phyloP scores from a whole-genome alignment of 164 flowering plant genomes.

The Liriodendron chinense region DNA sequence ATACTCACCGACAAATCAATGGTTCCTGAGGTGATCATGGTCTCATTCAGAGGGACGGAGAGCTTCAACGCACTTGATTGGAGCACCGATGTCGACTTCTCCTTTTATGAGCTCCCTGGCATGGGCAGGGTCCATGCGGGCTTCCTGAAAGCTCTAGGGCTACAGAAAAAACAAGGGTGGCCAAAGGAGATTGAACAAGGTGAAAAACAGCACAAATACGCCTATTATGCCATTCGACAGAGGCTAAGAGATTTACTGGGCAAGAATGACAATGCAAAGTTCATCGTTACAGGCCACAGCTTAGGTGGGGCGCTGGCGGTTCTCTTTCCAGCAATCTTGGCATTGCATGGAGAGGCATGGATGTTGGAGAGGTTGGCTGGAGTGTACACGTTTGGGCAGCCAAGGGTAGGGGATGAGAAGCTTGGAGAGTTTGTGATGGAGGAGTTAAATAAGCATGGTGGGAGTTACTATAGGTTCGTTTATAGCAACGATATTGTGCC shows the following conservation, averaged over 20 bases:
- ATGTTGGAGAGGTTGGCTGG: constrained; percentile 64
- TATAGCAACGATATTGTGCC: constrained; percentile 80
- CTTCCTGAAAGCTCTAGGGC: constrained; percentile 63
- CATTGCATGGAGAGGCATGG: constrained; percentile 46
- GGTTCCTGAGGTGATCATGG: constrained; percentile 30
- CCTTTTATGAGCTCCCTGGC: constrained; percentile 46
- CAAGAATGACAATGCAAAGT: constrained; percentile 40
- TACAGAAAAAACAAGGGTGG: constrained; percentile 33
- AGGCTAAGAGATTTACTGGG: constrained; percentile 33
- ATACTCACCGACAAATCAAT: constrained; percentile 26
- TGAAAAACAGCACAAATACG: constrained; percentile 13
- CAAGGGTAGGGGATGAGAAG: constrained; percentile 66
- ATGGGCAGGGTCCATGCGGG: constrained; percentile 57
- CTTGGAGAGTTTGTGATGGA: constrained; percentile 59
- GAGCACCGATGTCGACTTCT: constrained; percentile 49
- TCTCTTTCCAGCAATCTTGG: constrained; percentile 47
- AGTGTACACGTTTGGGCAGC: constrained; percentile 85
- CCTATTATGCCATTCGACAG: constrained; percentile 64
- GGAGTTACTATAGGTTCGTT: constrained; percentile 58
- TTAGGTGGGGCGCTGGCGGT: constrained; percentile 81
- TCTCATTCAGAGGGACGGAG: constrained; percentile 62
- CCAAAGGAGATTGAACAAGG: constrained; percentile 40
- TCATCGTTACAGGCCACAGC: constrained; percentile 82
- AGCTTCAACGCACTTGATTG: constrained; percentile 48
- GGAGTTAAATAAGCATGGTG: constrained; percentile 25